Evolutionary conservation across 2,329 filamentous ascomycete genomes (phyloP).

Genomic region (Pseudocercospora fuligena): DNA sequence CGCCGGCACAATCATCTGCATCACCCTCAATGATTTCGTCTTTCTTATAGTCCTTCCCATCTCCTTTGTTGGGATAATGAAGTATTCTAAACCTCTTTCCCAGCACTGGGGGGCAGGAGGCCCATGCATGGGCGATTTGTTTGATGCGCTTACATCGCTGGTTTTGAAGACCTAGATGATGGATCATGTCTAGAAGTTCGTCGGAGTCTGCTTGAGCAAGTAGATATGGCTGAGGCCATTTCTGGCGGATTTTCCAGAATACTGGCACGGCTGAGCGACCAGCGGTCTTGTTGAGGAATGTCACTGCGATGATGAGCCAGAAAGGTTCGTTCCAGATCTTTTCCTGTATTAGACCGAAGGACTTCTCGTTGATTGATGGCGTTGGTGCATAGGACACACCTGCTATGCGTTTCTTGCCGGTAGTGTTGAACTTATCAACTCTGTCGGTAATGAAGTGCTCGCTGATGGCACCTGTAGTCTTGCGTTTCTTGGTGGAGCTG

Average conservation of each 20-base stretch:
- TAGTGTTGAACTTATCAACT: slow-evolving; percentile 38
- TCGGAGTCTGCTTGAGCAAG: slow-evolving; percentile 63
- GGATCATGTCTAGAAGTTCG: slow-evolving; percentile 67
- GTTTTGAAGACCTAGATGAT: slow-evolving; percentile 71
- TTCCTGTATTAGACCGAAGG: slow-evolving; percentile 85
- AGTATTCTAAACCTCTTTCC: slow-evolving; percentile 62
- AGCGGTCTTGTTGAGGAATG: slow-evolving; percentile 81
- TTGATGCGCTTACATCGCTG: slow-evolving; percentile 71
- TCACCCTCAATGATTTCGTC: slow-evolving; percentile 53
- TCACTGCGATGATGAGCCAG: slow-evolving; percentile 78
- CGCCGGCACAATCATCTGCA: slow-evolving; percentile 52
- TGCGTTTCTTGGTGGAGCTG: slow-evolving; percentile 20
- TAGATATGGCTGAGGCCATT: slow-evolving; percentile 68
- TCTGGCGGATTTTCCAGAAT: slow-evolving; percentile 69
- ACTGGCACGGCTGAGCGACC: slow-evolving; percentile 76
- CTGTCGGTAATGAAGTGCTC: slow-evolving; percentile 37
- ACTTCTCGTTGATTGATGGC: slow-evolving; percentile 64
- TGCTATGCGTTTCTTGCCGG: slow-evolving; percentile 33
- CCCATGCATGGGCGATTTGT: slow-evolving; percentile 71
- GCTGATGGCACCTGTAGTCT: slow-evolving; percentile 34
- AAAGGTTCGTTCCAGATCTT: slow-evolving; percentile 76
- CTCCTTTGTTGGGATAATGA: slow-evolving; percentile 58
- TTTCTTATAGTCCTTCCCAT: slow-evolving; percentile 54
- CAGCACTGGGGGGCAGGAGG: slow-evolving; percentile 64
- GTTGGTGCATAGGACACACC: slow-evolving; percentile 61